Evolutionary conservation across 2,329 filamentous ascomycete genomes (phyloP).

Genomic region (Pezicula carpinea): DNA sequence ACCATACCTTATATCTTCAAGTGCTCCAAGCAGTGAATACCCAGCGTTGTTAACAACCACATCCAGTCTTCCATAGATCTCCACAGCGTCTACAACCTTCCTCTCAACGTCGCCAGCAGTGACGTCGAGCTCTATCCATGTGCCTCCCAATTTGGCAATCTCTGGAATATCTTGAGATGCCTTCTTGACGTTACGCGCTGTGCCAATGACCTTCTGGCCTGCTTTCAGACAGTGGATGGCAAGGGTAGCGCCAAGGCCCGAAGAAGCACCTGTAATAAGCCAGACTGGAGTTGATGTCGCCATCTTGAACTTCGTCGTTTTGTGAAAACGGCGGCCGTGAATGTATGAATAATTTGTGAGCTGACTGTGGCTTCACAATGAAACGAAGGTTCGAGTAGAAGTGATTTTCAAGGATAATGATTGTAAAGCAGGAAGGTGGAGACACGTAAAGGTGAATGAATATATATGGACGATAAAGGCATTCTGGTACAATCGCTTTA

Average conservation of each 20-base stretch:
- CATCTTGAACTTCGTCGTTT: too few relatives aligned
- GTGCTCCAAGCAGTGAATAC: conserved; percentile 38
- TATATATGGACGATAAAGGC: too few relatives aligned
- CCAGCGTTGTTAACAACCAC: conserved; percentile 18
- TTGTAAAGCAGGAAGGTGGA: too few relatives aligned
- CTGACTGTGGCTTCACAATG: too few relatives aligned
- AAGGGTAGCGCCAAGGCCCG: conserved; percentile 23
- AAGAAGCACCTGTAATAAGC: conserved; percentile 25
- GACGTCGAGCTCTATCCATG: conserved; percentile 18
- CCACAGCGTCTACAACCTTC: neutral
- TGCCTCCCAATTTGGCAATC: conserved; percentile 13
- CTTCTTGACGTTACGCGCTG: conserved; percentile 22
- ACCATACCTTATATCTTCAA: conserved; percentile 39
- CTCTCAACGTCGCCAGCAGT: neutral
- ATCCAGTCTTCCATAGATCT: conserved; percentile 9
- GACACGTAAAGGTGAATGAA: too few relatives aligned
- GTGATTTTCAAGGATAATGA: too few relatives aligned
- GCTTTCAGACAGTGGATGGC: conserved; percentile 15
- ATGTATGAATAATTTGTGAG: too few relatives aligned
- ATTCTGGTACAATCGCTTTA: too few relatives aligned
- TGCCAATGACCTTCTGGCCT: conserved; percentile 25
- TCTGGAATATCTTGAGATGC: conserved; percentile 17
- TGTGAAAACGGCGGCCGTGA: too few relatives aligned
- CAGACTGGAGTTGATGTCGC: neutral
- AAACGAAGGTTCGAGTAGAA: too few relatives aligned